Evolutionary conservation across 495 filamentous ascomycete genomes (phyloP), one percentile per base, ranked within the genome.

Genomic region (Rhizodiscina lignyota): DNA sequence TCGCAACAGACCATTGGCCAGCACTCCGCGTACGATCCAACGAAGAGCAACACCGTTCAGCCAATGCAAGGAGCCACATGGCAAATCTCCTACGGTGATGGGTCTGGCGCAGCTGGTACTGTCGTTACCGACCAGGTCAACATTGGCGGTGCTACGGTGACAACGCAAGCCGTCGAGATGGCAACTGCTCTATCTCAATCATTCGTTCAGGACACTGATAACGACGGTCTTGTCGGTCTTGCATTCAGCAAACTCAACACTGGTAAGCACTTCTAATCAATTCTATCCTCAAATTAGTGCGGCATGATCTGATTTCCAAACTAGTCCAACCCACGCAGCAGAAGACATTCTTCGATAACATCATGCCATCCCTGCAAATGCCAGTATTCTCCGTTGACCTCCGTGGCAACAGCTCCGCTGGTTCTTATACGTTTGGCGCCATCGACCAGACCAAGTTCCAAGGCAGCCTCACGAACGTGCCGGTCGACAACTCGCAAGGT

Each of bases 311-410:
- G 24, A 32, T 32, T 36, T 16, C 4, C 29, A 15, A 3, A n/a
- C 76, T 69, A 21, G 70, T 89, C 27, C 52, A 67, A 34, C 77
- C 79, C 0, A 51, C 62, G 11, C 61, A 60, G 42, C 76, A 83
- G 50, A 72, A 72, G 47, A 89, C 82, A 19, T 89, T 85, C 55
- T 87, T 89, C 53, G 80, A 83, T 39, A 86, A 83, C 48, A 59
- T 80, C 31, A 66, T 71, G 42, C 38, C 60, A 17, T 53, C 52
- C 6, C 70, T 92, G 17, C 65, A 71, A 24, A 55, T 69, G 44
- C 79, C 81, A 4, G 54, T 89, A 17, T 78, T 89, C 54, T 78
- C 79, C 2, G 75, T 75, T 18, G 67, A 76, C 31, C 68, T 89
- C 27, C 70, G 73, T 38, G 54, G 65, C 15, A 62, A 70, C 36